phyloP scores from a whole-genome alignment of 2,329 filamentous ascomycete species.

The Westerdykella aurantiaca region DNA sequence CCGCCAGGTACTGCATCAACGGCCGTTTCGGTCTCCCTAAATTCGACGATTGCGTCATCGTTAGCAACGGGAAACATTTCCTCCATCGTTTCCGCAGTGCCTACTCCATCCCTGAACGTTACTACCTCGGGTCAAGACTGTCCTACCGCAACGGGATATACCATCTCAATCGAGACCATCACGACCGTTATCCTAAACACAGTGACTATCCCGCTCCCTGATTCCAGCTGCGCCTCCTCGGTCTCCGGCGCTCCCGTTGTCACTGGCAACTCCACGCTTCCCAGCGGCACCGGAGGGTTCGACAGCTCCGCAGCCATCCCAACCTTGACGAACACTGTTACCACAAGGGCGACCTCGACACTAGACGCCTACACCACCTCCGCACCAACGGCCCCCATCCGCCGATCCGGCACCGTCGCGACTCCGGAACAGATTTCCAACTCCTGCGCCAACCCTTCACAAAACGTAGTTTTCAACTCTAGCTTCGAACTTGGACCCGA shows the following conservation, averaged over 20 bases:
- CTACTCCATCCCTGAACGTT: constrained; percentile 13
- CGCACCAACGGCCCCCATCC: constrained; percentile 4
- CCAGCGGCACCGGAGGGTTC: constrained; percentile 1
- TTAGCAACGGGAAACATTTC: constrained; percentile 11
- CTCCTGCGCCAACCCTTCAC: constrained; percentile 15
- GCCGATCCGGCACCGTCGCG: constrained; percentile 15
- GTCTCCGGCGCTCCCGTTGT: background rate
- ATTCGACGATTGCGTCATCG: background rate
- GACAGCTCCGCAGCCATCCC: constrained; percentile 1
- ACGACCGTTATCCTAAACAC: constrained; percentile 1
- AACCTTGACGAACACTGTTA: constrained; percentile 1
- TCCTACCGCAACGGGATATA: constrained; percentile 10
- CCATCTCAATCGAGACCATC: constrained; percentile 1
- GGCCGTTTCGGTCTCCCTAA: background rate
- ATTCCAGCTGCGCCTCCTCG: background rate
- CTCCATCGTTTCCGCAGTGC: constrained; percentile 7
- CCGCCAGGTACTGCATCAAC: too few species aligned
- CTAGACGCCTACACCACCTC: background rate
- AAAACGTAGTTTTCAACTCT: constrained; percentile 25
- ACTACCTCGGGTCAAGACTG: constrained; percentile 5
- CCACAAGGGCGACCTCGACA: background rate
- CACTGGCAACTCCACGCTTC: constrained; percentile 8
- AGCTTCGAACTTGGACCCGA: constrained; percentile 15
- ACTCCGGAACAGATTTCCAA: constrained; percentile 20
- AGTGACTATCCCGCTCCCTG: background rate